Evolutionary conservation across 2,329 filamentous ascomycete species (phyloP).

Genomic region (Claviceps pazoutovae): DNA sequence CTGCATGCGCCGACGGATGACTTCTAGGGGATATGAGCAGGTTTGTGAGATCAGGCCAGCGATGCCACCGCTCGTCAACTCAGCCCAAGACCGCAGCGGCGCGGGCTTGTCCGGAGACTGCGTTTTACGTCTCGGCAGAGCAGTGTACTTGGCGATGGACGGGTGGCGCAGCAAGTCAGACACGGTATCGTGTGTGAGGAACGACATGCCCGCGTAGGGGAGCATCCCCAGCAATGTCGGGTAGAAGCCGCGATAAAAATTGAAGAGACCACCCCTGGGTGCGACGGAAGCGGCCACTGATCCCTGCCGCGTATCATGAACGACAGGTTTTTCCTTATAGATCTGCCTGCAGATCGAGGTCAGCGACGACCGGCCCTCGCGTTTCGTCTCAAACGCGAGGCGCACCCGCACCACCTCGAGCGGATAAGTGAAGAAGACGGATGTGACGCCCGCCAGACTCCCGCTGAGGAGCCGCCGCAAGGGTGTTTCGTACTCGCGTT

Average conservation of each 20-base stretch:
- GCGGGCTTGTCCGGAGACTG: constrained; percentile 46
- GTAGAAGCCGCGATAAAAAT: constrained; percentile 91
- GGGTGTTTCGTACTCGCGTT: constrained; percentile 62
- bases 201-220: constrained; percentile 89
- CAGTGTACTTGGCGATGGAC: constrained; percentile 56
- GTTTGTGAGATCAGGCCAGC: constrained; percentile 87
- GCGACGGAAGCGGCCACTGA: constrained; percentile 28
- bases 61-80: constrained; percentile 69
- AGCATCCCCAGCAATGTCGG: constrained; percentile 90
- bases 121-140: constrained; percentile 47
- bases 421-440: constrained; percentile 92
- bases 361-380: constrained; percentile 54
- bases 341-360: constrained; percentile 71
- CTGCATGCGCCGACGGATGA: constrained; percentile 87
- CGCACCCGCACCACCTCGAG: constrained; percentile 87
- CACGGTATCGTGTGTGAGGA: constrained; percentile 84
- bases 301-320: constrained; percentile 5
- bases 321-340: constrained; percentile 57
- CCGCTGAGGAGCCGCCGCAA: constrained; percentile 62
- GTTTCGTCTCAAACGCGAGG: constrained; percentile 84
- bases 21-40: constrained; percentile 83
- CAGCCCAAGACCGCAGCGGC: constrained; percentile 71
- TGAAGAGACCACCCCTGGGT: constrained; percentile 57
- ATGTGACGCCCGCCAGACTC: constrained; percentile 68
- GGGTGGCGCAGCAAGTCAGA: constrained; percentile 70